Evolutionary conservation across 495 filamentous ascomycete genomes (phyloP).

Genomic region (Lasiosphaeria ovina): DNA sequence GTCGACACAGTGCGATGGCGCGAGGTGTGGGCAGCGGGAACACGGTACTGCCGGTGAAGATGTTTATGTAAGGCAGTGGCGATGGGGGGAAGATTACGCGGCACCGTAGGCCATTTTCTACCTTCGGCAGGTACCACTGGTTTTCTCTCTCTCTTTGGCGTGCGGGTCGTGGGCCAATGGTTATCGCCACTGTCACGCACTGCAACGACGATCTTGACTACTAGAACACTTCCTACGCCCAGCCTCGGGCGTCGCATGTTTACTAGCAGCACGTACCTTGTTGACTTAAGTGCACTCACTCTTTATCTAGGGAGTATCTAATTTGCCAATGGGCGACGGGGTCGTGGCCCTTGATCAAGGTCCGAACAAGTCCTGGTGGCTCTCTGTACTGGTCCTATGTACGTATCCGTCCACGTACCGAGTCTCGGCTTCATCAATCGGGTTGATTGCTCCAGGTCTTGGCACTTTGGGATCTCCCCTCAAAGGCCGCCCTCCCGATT

Average conservation of each 20-base stretch:
- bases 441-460: neutral
- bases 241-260: no score
- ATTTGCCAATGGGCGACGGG: neutral
- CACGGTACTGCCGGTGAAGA: conserved; percentile 14
- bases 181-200: neutral
- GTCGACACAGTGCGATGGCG: conserved; percentile 7
- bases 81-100: conserved; percentile 22
- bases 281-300: no score
- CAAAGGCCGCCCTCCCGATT: neutral
- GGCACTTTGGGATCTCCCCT: neutral
- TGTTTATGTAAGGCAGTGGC: conserved; percentile 1
- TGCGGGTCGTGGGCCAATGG: neutral
- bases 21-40: neutral
- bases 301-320: no score
- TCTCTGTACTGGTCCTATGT: neutral
- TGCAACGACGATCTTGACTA: no score
- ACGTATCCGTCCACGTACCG: neutral
- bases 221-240: no score
- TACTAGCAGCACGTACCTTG: no score
- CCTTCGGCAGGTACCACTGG: conserved; percentile 10
- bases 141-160: conserved; percentile 10
- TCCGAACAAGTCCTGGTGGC: conserved; percentile 8
- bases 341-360: conserved; percentile 6
- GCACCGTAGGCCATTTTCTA: conserved; percentile 10
- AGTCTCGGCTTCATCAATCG: neutral